phyloP scores from a whole-genome alignment of 176 grass and related monocot genomes.

The Zea mays region Zm-B73-REFERENCE-NAM-5.0 NC_050097.1:41646001-41646500 shows the following conservation, averaged over 20 bases:
- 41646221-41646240: slow-evolving; percentile 22
- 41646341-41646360: slow-evolving; percentile 2
- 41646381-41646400: background rate
- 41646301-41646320: background rate
- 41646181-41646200: background rate
- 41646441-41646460: background rate
- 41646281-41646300: background rate
- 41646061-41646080: slow-evolving; percentile 1
- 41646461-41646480: background rate
- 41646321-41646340: slow-evolving; percentile 1
- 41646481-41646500: background rate
- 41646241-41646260: background rate
- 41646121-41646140: slow-evolving; percentile 23
- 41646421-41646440: no score
- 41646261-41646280: background rate
- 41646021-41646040: background rate
- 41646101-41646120: background rate
- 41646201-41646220: background rate
- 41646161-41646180: background rate
- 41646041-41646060: no score
- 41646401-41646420: slow-evolving; percentile 36
- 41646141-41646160: background rate
- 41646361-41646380: background rate
- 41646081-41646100: slow-evolving; percentile 3
- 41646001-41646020: no score